Conservation (phyloP, 768 basidiomycete species). For the Ramaria sp. region DNA sequence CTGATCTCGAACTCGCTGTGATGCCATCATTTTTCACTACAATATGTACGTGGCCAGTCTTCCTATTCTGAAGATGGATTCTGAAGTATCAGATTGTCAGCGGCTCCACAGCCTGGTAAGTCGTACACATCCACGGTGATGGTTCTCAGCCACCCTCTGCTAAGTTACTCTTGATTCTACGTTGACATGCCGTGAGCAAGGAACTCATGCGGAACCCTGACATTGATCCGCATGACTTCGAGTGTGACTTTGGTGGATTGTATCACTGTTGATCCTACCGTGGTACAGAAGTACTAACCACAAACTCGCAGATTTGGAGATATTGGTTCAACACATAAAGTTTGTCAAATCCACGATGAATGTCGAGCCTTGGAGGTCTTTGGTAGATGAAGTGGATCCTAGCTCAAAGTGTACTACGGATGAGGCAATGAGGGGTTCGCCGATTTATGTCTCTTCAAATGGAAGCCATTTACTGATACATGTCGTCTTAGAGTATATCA, state of each 20-base stretch:
- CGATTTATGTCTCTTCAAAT: slow-evolving; percentile 4
- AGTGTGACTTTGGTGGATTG: slow-evolving; percentile 27
- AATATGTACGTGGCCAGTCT: background rate
- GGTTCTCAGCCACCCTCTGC: slow-evolving; percentile 33
- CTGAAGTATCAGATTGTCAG: background rate
- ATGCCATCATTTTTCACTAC: background rate
- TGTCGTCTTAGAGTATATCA: slow-evolving; percentile 16
- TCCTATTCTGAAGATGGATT: background rate
- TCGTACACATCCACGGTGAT: slow-evolving; percentile 30
- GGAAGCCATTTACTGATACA: slow-evolving; percentile 6
- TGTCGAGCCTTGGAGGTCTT: slow-evolving; percentile 20
- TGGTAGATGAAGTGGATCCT: slow-evolving; percentile 25
- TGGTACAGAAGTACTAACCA: background rate
- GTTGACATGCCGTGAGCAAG: slow-evolving; percentile 14
- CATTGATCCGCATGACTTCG: slow-evolving; percentile 34
- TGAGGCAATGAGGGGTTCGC: slow-evolving; percentile 22
- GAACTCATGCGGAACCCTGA: slow-evolving; percentile 25
- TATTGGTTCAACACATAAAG: slow-evolving; percentile 25
- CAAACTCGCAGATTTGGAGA: slow-evolving; percentile 21
- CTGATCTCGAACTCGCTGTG: slow-evolving; percentile 11
- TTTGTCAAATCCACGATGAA: slow-evolving; percentile 18
- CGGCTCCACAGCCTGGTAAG: slow-evolving; percentile 23
- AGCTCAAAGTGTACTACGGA: slow-evolving; percentile 23
- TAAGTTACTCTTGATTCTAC: no score
- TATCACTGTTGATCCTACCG: background rate